Conservation (phyloP, 495 filamentous ascomycete genomes). For the Bathelium albidoporum region DNA sequence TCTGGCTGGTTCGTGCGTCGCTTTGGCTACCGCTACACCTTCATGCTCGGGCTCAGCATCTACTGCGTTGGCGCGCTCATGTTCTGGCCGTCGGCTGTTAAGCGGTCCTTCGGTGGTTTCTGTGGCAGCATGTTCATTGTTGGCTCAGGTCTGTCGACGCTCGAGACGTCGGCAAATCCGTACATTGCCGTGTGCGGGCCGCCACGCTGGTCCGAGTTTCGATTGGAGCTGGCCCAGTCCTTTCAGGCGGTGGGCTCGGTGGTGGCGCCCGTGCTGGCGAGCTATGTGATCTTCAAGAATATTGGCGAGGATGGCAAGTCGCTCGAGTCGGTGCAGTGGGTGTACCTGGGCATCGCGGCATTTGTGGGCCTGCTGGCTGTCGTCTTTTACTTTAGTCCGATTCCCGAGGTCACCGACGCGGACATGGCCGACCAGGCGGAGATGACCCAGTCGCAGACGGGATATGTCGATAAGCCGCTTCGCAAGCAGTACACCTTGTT, state of each 20-base stretch:
- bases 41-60: background rate
- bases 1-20: constrained; percentile 4
- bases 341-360: constrained; percentile 60
- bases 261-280: constrained; percentile 56
- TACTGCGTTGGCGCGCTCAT: constrained; percentile 35
- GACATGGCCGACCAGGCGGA: constrained; percentile 53
- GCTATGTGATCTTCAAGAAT: constrained; percentile 55
- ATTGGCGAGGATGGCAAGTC: constrained; percentile 40
- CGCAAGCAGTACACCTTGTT: constrained; percentile 56
- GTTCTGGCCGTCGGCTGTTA: constrained; percentile 44
- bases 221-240: constrained; percentile 56
- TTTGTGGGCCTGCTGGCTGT: constrained; percentile 57
- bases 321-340: constrained; percentile 58
- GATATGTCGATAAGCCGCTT: constrained; percentile 42
- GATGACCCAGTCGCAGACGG: constrained; percentile 28
- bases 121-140: constrained; percentile 51
- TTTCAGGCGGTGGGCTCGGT: constrained; percentile 58
- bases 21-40: constrained; percentile 3
- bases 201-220: constrained; percentile 56
- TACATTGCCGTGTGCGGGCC: constrained; percentile 53
- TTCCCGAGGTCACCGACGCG: constrained; percentile 66
- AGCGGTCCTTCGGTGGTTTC: constrained; percentile 49
- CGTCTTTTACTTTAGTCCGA: constrained; percentile 53
- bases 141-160: constrained; percentile 42
- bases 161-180: constrained; percentile 49